Evolutionary conservation across 2,329 filamentous ascomycete genomes (phyloP), one percentile per base, ranked within the genome.

Genomic region (Leptographium flavum): DNA sequence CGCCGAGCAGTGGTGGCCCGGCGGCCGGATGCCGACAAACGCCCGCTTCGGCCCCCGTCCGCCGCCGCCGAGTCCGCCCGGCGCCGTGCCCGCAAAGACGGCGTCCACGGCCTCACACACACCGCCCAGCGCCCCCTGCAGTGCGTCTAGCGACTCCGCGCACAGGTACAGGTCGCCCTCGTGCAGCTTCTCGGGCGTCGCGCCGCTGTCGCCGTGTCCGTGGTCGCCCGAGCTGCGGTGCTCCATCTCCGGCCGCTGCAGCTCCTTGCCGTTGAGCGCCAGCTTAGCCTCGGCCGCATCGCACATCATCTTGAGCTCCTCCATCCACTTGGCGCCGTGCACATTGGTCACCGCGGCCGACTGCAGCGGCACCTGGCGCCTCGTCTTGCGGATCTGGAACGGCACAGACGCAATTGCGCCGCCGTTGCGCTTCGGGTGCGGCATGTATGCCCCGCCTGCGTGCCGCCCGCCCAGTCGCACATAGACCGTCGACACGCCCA

Each of bases 1-100:
- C 4, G 86, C 78, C 3, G 90, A 94, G 63, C 92, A 98, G 58
- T 98, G 92, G 59, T 98, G 92, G 1, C 92, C 92, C 0, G 92
- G 92, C 5, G 92, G 92, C 28, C 92, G 79, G 42, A 96, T 83
- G 25, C 83, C 88, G 42, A 96, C 87, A 60, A 98, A 98, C 0
- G 88, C 87, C 45, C 87, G 78, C 39, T 74, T 78, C 19, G 38
- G 42, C 19, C 30, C 33, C 27, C 13, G 27, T 28, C n/a, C 9
- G 39, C 25, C 13, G 36, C 19, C 2, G 35, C n/a, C 38, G 5
- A 9, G n/a, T 15, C 32, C 23, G 8, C 27, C 63, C 2, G 64
- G 61, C 15, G 17, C 33, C 10, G 35, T 19, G 13, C 25, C 19
- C 36, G 46, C 69, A 55, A 96, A 92, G 3, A 96, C 81, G 0